Percentiles rank a stretch among this genome's conserved stretches.
phyloP scores from a whole-genome alignment of 192 early-diverging fungal genomes.

The Gonapodya sp. region DNA sequence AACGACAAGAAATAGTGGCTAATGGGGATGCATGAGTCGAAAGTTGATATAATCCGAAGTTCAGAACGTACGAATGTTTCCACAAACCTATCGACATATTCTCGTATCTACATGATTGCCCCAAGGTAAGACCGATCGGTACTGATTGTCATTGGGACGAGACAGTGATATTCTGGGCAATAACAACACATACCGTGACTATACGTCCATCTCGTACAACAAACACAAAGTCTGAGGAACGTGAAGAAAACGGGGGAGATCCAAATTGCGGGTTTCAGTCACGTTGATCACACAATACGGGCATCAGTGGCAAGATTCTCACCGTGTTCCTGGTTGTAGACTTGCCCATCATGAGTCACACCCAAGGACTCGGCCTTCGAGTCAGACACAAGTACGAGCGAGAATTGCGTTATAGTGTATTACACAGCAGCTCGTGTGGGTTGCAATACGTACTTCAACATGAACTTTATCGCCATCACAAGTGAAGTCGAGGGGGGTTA shows the following conservation, averaged over 20 bases:
- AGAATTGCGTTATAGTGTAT: too few relatives aligned
- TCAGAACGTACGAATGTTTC: neutral
- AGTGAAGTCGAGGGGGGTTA: neutral
- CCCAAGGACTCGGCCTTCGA: neutral
- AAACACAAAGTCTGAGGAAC: neutral
- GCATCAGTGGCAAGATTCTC: too few relatives aligned
- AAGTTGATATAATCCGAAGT: neutral
- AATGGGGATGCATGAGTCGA: neutral
- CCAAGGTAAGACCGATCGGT: neutral
- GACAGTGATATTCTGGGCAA: neutral
- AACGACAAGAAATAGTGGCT: neutral
- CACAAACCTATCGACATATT: neutral
- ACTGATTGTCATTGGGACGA: neutral
- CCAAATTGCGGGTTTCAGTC: too few relatives aligned
- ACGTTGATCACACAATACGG: too few relatives aligned
- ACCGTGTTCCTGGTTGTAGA: neutral
- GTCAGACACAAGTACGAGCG: too few relatives aligned
- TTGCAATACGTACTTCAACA: too few relatives aligned
- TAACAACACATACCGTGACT: neutral
- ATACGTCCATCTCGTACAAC: neutral
- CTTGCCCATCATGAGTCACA: neutral
- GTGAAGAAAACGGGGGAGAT: neutral
- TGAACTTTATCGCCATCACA: neutral
- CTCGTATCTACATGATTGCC: neutral
- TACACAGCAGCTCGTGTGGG: too few relatives aligned